Base-by-base conservation (phyloP, 139 green algal genomes). In the Coelastrella sp. region DNA sequence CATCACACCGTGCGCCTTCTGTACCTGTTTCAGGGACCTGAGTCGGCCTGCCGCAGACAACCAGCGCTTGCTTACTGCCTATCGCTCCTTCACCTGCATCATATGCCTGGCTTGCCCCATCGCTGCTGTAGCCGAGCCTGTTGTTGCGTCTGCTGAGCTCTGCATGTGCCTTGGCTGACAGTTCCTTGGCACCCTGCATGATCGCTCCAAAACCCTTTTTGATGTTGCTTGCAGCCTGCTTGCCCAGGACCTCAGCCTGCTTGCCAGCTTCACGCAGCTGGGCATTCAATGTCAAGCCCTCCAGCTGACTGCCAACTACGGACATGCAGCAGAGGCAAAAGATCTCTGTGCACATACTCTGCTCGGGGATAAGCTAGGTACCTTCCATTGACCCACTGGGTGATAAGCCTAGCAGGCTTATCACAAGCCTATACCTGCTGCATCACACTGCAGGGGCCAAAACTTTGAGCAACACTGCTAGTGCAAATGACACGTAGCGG, bases 211-310 rank as follows among this genome's bases (percentile, higher is more conserved):
- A 90, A 65, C 85, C 89, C 81, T 85, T 81, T 61, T 90, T 91
- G 27, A 93, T 73, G 82, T 93, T 93, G 81, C 89, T 90, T 12
- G 90, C 81, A 58, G 91, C 87, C 82, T 93, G 87, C 82, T 84
- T 90, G 76, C 87, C 19, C 17, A 90, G 61, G 61, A 90, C 74
- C 14, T 60, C 85, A 12, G 85, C 85, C 68, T 84, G 57, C 73
- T 84, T 84, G 73, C 85, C 58, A 35, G 75, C 15, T 25, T 90
- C 85, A 22, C 49, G 25, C 0, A 84, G n/a, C 58, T 90, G 85
- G 24, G 79, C 63, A 27, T 89, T 89, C n/a, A 89, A 7, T 49
- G 72, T 63, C 56, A 78, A 49, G 27, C 82, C 82, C 25, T 78
- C 25, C 15, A 63, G 12, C 25, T 87, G 82, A 12, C 78, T 63